Base-by-base conservation (phyloP, 371 early-diverging fungal genomes). In the Circinella umbellata region DNA sequence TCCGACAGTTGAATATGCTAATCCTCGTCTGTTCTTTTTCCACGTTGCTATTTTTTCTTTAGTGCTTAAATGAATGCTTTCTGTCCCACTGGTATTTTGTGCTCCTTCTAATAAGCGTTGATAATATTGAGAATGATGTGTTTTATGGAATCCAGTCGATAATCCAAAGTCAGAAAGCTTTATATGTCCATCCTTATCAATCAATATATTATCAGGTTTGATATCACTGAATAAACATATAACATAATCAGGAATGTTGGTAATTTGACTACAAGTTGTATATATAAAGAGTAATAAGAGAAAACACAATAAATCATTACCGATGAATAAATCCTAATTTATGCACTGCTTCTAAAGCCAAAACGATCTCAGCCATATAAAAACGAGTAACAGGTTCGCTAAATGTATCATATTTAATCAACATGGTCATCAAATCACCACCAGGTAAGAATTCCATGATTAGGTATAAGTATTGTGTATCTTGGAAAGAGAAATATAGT, bases 391-490 rank as follows among this genome's bases (percentile, higher is more conserved):
- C 95, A 55, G 96, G 94, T 63, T 96, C 96, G 11, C 96, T 90
- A 78, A 99, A 99, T 13, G 92, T 97, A 73, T 98, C 96, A 72
- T 96, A 95, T 76, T 94, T 95, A 79, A 97, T 96, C 67, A 98
- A 80, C 95, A 99, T 96, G 18, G 97, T 95, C 97, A 99, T 98
- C 85, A 99, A 83, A 80, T 98, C 98, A 66, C 98, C 98, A 38
- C 98, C 99, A 0, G 98, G 97, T 69, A 98, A 79, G 70, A 98
- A 99, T 82, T 99, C 99, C 99, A 99, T 98, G 74, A 98, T 95
- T 67, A 99, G 84, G 78, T 98, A 99, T 39, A 99, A 88, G 75
- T 94, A 95, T 64, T 90, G 86, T n/a, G 93, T 72, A 76, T 98
- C 98, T 82, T 99, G 99, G 82, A 99, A 99, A 20, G 80, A 96